Base-by-base conservation (phyloP, 352 stramenopile species). In the Labyrinthula sp. region DNA sequence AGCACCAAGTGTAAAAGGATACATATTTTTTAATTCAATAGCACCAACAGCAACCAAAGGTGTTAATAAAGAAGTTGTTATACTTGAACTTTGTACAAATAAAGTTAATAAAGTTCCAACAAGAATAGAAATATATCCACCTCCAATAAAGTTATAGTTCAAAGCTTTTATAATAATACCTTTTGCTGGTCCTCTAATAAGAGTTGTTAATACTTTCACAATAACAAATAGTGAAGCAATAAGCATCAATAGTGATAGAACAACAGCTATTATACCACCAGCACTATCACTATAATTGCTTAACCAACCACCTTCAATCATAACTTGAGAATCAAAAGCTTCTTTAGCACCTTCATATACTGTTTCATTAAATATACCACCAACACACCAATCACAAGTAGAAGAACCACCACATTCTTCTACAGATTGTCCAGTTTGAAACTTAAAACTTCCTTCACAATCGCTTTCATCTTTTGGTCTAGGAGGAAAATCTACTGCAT, bases 31-130 rank as follows among this genome's bases (percentile, higher is more conserved):
- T 10, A 92, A 60, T 17, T 65, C 69, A 54, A 92, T 66, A 22
- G 82, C 67, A 47, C 69, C 72, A 20, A 87, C 57, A 25, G 77
- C 79, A 25, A 82, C 79, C 38, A 92, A 49, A 3, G 77, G 79
- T 14, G 75, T 87, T 31, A 82, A 59, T n/a, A 72, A 75, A 37
- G 72, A 86, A 0, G 75, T 89, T 17, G 82, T 82, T 18, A 91
- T 72, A 9, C 73, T 82, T 14, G 72, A 85, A 50, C 68, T 82
- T 57, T 91, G 79, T 1, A 91, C 77, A 23, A 62, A 48, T 18
- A 89, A 75, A 9, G 79, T 91, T 47, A 89, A 62, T 38, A 65
- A 55, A 15, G 50, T 62, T 45, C 79, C 79, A 46, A 85, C 67
- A 21, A 77, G 1, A 45, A 89, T 89, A 38, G 77, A 73, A 30